Base-by-base conservation (phyloP, 129 eudicot genomes). In the Flaveria sonorensis region DNA sequence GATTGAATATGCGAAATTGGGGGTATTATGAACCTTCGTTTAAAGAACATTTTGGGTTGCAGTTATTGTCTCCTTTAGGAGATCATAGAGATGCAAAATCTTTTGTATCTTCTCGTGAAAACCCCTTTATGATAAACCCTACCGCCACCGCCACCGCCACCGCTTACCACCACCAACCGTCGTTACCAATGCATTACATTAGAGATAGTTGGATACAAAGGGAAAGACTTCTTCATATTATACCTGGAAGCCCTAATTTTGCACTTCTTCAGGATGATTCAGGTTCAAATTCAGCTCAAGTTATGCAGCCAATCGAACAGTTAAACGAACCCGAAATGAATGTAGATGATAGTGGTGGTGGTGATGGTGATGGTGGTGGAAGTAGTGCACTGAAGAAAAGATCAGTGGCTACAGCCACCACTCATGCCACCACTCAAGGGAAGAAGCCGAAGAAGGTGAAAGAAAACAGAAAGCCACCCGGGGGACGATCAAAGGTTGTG, bases 21-120 rank as follows among this genome's bases (percentile, higher is more conserved):
- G 96, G 95, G 56, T 93, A 86, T 73, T 93, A 88, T 75, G 98
- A 93, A 13, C 84, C 92, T 30, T 72, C 94, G n/a, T 79, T 82
- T 20, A 92, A 85, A 19, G 83, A 82, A 63, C 82, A 83, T 75
- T 88, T 90, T 8, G 86, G 87, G 45, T 81, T 90, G 69, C 90
- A 84, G 70, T 84, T 93, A 45, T 86, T 92, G 88, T 70, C 92
- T 10, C 32, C 32, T 28, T 28, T 28, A 28, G 32, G 32, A 28
- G 32, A 28, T 28, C 32, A 28, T 28, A 81, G 88, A 71, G 98
- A 90, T 39, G 56, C 83, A 18, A 93, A 87, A 46, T 92, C 98
- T 19, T 79, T 88, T 20, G 20, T 80, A 4, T 36, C 89, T 15
- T 62, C 81, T 12, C 85, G 92, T 0, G 94, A 88, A 32, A 68